These are phyloP conservation scores for Debaryomyces maramus DNA, from an alignment of 805 yeast genomes.

Conservation along the genomic window DNA sequence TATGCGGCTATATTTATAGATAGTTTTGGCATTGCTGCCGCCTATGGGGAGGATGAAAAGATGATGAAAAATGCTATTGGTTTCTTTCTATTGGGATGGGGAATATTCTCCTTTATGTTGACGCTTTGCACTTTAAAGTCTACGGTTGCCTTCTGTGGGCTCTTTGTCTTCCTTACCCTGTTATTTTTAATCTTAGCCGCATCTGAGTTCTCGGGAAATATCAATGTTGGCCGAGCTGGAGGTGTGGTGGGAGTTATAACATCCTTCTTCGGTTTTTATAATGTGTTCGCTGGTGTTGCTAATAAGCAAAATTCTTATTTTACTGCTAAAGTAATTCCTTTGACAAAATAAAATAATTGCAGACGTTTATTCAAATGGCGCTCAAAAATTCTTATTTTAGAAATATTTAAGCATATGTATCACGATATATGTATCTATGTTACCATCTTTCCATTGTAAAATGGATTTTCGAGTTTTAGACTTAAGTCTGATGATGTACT, in stretches of 20 bases:
- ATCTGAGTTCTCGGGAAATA: constrained; percentile 31
- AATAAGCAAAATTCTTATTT: constrained; percentile 35
- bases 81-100: constrained; percentile 41
- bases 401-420: too few species aligned
- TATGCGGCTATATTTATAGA: constrained; percentile 31
- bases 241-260: constrained; percentile 45
- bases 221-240: constrained; percentile 35
- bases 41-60: constrained; percentile 22
- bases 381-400: too few species aligned
- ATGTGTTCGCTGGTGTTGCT: constrained; percentile 43
- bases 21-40: constrained; percentile 36
- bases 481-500: too few species aligned
- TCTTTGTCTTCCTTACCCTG: constrained; percentile 31
- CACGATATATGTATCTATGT: too few species aligned
- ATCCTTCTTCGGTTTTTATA: constrained; percentile 40
- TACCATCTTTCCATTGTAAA: too few species aligned
- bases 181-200: constrained; percentile 38
- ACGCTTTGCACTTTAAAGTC: constrained; percentile 37
- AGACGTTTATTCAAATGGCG: too few species aligned
- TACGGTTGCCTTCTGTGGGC: constrained; percentile 34
- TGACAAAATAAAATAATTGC: too few species aligned
- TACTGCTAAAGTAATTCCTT: constrained; percentile 27
- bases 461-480: too few species aligned
- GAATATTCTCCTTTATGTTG: constrained; percentile 40
- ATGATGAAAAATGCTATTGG: constrained; percentile 34